A percentile compares a stretch with the other conserved stretches of the same genome.
These are phyloP conservation scores for Tuber melanosporum DNA, from an alignment of 495 filamentous ascomycete species.

Conservation along the genomic window DNA sequence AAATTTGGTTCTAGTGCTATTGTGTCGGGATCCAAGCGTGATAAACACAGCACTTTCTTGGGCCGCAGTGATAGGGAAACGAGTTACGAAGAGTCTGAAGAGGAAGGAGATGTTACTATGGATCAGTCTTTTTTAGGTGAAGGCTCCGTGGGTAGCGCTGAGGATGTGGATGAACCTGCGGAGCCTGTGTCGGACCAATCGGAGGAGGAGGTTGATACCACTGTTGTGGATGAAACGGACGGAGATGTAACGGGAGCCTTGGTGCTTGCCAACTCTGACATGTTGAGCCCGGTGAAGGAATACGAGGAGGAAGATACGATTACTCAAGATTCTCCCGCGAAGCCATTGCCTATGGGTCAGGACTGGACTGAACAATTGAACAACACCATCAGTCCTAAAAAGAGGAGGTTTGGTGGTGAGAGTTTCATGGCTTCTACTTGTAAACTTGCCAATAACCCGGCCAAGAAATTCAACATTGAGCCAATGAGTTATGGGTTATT, in stretches of 20 bases:
- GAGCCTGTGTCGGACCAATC: conserved; percentile 58
- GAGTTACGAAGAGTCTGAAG: conserved; percentile 51
- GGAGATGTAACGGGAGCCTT: conserved; percentile 62
- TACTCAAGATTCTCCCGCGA: conserved; percentile 29
- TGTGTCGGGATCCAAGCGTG: conserved; percentile 46
- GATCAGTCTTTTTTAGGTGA: conserved; percentile 82
- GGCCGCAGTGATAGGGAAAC: conserved; percentile 33
- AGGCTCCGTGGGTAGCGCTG: conserved; percentile 74
- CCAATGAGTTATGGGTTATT: conserved; percentile 39
- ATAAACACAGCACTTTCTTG: conserved; percentile 69
- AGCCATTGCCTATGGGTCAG: conserved; percentile 47
- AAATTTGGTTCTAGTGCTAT: conserved; percentile 44
- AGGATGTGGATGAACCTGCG: conserved; percentile 60
- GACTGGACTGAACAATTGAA: conserved; percentile 91
- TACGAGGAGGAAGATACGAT: neutral
- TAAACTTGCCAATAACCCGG: conserved; percentile 24
- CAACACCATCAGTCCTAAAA: conserved; percentile 75
- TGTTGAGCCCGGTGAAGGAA: conserved; percentile 9
- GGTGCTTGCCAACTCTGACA: conserved; percentile 44
- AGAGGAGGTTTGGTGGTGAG: conserved; percentile 39
- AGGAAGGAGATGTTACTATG: conserved; percentile 44
- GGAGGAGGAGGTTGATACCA: conserved; percentile 53
- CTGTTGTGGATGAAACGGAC: conserved; percentile 52
- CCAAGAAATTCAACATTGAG: conserved; percentile 32
- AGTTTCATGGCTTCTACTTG: conserved; percentile 36